Percentiles rank a stretch among this genome's conserved stretches.
phyloP scores from a whole-genome alignment of 768 basidiomycete genomes.

The Suillus sp. region DNA sequence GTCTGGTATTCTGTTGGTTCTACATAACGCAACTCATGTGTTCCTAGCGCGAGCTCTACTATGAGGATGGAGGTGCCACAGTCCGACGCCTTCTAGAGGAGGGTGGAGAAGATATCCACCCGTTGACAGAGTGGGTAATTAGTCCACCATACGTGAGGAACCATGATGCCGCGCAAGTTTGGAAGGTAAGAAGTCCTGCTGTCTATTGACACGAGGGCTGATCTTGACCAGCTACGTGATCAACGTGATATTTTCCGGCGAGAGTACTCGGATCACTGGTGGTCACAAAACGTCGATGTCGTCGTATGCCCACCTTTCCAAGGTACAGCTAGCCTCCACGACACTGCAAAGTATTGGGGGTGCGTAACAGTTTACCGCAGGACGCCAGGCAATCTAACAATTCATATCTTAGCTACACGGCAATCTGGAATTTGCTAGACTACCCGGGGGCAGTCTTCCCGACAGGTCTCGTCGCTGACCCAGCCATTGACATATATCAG shows the following conservation, averaged over 20 bases:
- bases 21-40: not conserved
- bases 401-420: slow-evolving; percentile 39
- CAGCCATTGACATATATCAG: slow-evolving; percentile 25
- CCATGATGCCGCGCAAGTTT: slow-evolving; percentile 26
- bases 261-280: slow-evolving; percentile 40
- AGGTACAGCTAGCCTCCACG: slow-evolving; percentile 40
- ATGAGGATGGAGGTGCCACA: slow-evolving; percentile 39
- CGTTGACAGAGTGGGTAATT: slow-evolving; percentile 40
- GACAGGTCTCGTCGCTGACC: slow-evolving; percentile 37
- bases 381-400: slow-evolving; percentile 40
- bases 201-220: slow-evolving; percentile 21
- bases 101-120: slow-evolving; percentile 39
- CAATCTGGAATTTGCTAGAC: slow-evolving; percentile 46
- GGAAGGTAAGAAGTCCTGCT: slow-evolving; percentile 32
- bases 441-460: slow-evolving; percentile 48
- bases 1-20: slow-evolving; percentile 11
- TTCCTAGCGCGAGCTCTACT: slow-evolving; percentile 39
- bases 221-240: slow-evolving; percentile 26
- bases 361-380: slow-evolving; percentile 12
- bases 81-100: slow-evolving; percentile 25
- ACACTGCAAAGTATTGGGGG: slow-evolving; percentile 39
- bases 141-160: slow-evolving; percentile 28
- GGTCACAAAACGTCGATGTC: slow-evolving; percentile 40
- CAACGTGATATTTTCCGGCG: slow-evolving; percentile 38
- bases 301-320: slow-evolving; percentile 41